phyloP scores from a whole-genome alignment of 2,329 filamentous ascomycete species.

The Colletotrichum somersetense region DNA sequence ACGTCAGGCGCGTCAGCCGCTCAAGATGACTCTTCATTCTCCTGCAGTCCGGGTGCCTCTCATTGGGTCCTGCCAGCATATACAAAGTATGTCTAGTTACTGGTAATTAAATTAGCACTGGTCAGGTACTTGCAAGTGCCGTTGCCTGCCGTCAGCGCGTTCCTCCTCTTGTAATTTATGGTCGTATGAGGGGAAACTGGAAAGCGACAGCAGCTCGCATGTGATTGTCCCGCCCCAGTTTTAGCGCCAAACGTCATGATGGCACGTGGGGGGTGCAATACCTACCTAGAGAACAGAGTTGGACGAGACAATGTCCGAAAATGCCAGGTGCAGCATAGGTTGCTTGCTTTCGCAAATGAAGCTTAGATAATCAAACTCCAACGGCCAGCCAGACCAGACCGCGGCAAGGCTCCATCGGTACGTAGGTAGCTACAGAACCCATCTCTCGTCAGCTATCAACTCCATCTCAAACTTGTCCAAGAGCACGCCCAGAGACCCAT shows the following conservation, averaged over 20 bases:
- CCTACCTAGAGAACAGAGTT: not conserved
- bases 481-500: no score
- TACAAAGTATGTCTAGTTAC: no score
- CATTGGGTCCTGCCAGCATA: not conserved
- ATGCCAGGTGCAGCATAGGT: constrained; percentile 23
- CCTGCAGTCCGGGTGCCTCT: not conserved
- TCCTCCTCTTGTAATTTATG: not conserved
- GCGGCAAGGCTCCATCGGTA: no score
- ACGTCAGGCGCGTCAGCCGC: constrained; percentile 31
- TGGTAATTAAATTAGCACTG: no score
- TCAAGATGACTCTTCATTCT: constrained; percentile 4
- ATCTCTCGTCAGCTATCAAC: no score
- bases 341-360: not conserved
- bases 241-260: constrained; percentile 34
- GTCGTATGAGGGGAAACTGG: not conserved
- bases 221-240: constrained; percentile 18
- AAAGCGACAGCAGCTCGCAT: constrained; percentile 5
- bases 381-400: not conserved
- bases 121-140: not conserved
- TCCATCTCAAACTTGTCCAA: no score
- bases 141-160: not conserved
- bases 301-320: constrained; percentile 7
- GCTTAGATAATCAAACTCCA: constrained; percentile 38
- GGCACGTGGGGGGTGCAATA: constrained; percentile 29
- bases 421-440: no score